Evolutionary conservation across 345 rosid genomes (phyloP), one percentile per base, ranked within the genome.

Genomic region (Bretschneidera sinensis): DNA sequence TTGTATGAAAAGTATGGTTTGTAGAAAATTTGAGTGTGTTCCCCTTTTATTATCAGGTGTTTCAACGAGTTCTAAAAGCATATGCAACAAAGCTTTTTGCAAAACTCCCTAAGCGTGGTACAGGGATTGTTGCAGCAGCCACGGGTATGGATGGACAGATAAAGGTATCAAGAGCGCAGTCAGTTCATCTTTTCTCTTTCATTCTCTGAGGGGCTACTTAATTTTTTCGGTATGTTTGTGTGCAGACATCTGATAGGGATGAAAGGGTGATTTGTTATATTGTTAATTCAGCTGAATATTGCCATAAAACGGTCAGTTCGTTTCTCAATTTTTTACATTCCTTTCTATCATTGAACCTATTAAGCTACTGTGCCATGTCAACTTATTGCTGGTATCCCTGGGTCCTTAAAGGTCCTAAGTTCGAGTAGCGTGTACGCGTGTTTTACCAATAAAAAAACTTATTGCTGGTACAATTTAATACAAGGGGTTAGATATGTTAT

Each of bases 101-200:
- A 43, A 94, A 84, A 76, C 84, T 94, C 61, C 99, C 99, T 17
- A 94, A 86, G 76, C 88, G 97, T 59, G 99, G 99, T 57, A 68
- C 83, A 9, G 99, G 99, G 57, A 82, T 94, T 61, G 99, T 94
- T 73, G 99, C 99, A 22, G 96, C 99, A 55, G 99, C 99, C 52
- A 94, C 99, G 9, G 97, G 99, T 61, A 86, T 86, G 84, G 99
- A 94, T 61, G 89, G 95, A 53, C 97, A 85, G 71, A 94, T 94
- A 81, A 94, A 88, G 95, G 99, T 94, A 64, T 52, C 55, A 24
- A 24, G 58, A 24, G 10, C 9, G 23, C n/a, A n/a, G n/a, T n/a
- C n/a, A 28, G 49, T 63, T 61, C n/a, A 18, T 48, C 33, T 54
- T 63, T 60, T 68, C 39, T 63, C 54, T 25, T 54, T 28, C 58